Evolutionary conservation across 2,329 filamentous ascomycete species (phyloP), one percentile per base, ranked within the genome.

Genomic region (Neopestalotiopsis clavispora): DNA sequence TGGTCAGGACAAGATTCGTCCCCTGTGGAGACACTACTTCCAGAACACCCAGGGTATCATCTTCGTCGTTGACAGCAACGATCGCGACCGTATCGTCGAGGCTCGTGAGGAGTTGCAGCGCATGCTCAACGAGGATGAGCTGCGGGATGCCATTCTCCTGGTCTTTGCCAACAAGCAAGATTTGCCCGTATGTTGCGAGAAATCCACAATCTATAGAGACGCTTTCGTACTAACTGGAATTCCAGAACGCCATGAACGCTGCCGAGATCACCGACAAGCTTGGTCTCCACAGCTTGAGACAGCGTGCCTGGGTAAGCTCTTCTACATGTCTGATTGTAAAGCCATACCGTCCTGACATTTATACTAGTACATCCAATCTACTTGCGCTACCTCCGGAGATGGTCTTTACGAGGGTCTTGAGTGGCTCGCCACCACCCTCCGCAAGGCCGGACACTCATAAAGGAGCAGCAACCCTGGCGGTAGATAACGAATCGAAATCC

Each of bases 191-290:
- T 83, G 94, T 78, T 56, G 45, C 20, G 17, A 10, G 4, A 42
- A 40, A 28, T 6, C 12, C 58, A 1, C 14, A 45, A 9, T 4
- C 20, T 14, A 7, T 12, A 3, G 14, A 62, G 34, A 20, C 30
- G 1, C 57, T 59, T 20, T 62, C 6, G 20, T 52, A 49, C 61
- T 64, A n/a, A 64, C 28, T 68, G 10, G 20, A 23, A 58, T 71
- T 69, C 70, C 79, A 97, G 95, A 98, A 98, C 82, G 96, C 96
- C 85, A 98, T 98, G 96, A 98, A 97, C 86, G 95, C 96, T 80
- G 95, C 96, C 81, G 96, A 99, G 88, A 98, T 99, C 84, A 99
- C 96, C 84, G 95, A 99, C 88, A 98, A 98, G 91, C 94, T 99
- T 84, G 96, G 96, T 81, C 94, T 99, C 80, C 95, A 98, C 91